Base-by-base conservation (phyloP, 768 basidiomycete genomes). In the Lactarius evosmus region DNA sequence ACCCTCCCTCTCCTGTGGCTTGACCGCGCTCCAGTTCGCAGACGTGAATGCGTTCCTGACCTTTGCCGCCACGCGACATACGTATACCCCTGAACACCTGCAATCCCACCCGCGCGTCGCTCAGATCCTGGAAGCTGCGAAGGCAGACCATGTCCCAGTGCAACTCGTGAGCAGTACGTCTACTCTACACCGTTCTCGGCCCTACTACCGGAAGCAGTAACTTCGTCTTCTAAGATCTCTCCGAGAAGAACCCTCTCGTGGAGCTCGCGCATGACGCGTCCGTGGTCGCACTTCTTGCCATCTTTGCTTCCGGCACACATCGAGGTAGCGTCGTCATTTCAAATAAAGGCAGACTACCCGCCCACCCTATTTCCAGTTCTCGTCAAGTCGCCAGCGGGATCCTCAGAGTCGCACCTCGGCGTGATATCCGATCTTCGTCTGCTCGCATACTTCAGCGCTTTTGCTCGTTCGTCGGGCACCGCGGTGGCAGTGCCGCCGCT, bases 11-110 rank as follows among this genome's bases (percentile, higher is more conserved):
- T n/a, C n/a, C 22, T 11, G 11, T 27, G 9, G 34, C 36, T 16
- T 34, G 11, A 54, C 33, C 16, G 27, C 38, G 6, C 22, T 29
- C 17, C 67, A 93, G 91, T 92, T 84, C 69, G 86, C 91, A 19
- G 91, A 93, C 71, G 88, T 93, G 12, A 93, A 93, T 71, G 89
- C 91, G n/a, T 93, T 93, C 71, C 74, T 93, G 63, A 90, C 89
- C 3, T 77, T 93, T 52, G 91, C 91, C 11, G 90, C 91, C 7
- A 92, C 89, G 4, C 78, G 86, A 51, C 89, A 92, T 70, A 88
- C 86, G 3, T 78, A 88, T 44, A 74, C 77, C 27, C 78, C 81
- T 0, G 85, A 87, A n/a, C 82, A 86, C 55, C 72, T 88, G 19
- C 78, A 79, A 34, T 83, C 80, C 6, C 82, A 86, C 66, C 74